phyloP scores from a whole-genome alignment of 208 protist species.

The Wallacemonas sp. region DNA sequence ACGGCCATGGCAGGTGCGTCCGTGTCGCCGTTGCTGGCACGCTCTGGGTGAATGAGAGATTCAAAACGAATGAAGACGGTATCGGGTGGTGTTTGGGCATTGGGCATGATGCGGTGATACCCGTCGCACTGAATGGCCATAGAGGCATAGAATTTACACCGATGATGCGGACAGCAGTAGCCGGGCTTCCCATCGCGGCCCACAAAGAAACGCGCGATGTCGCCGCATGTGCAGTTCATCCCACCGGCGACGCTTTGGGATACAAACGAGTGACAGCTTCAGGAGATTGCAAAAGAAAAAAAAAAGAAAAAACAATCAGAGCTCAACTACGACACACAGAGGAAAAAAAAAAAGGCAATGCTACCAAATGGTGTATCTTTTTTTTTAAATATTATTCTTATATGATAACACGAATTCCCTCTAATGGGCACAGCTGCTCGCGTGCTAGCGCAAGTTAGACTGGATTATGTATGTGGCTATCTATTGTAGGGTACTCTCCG shows the following conservation, averaged over 20 bases:
- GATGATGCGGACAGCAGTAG: constrained; percentile 54
- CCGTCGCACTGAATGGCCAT: constrained; percentile 58
- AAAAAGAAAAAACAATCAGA: constrained; percentile 1
- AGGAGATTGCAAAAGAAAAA: not conserved
- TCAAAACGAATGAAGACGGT: constrained; percentile 69
- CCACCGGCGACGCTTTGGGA: too few species aligned
- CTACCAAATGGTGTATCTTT: too few species aligned
- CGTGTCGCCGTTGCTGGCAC: too few species aligned
- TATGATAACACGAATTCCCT: too few species aligned
- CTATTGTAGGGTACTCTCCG: too few species aligned
- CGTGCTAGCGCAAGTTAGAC: too few species aligned
- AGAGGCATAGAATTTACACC: constrained; percentile 67
- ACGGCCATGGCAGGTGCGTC: constrained; percentile 32
- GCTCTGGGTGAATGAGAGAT: constrained; percentile 56
- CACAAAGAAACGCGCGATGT: constrained; percentile 38
- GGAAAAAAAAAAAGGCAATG: too few species aligned
- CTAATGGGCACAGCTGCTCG: too few species aligned
- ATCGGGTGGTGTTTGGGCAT: constrained; percentile 23
- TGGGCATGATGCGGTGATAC: constrained; percentile 58
- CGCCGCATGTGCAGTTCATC: constrained; percentile 82
- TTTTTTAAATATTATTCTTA: too few species aligned
- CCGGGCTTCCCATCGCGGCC: constrained; percentile 50
- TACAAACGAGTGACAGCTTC: too few species aligned
- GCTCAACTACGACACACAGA: too few species aligned
- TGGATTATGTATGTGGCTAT: too few species aligned